Evolutionary conservation across 1,139 yeast genomes (phyloP), one percentile per base, ranked within the genome.

Genomic region (Ashbya aceris): DNA sequence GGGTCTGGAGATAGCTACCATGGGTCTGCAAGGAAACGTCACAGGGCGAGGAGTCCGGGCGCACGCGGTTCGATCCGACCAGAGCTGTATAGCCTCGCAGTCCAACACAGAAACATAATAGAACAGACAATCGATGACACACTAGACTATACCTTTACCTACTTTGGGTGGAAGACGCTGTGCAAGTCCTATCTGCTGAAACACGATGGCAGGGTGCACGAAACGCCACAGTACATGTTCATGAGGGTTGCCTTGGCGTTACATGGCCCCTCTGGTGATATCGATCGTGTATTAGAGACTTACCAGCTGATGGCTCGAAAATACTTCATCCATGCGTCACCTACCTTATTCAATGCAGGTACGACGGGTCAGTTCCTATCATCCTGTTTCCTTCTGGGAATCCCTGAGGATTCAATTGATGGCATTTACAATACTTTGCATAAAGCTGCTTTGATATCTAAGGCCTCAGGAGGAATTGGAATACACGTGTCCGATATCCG

Each of bases 401-500:
- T 84, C 86, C 76, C 77, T 62, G 94, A 84, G 37, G 95, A 86
- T 62, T 83, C 95, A 33, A 85, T 85, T 50, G 95, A 85, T 50
- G 96, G 96, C 42, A 86, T 85, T 52, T 85, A 82, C 61, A 85
- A 83, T 51, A 84, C 95, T 23, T 73, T 85, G 53, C 83, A 84
- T 66, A 80, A 84, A 45, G 78, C 89, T 60, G 95, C 96, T 8
- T 67, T 83, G 56, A 85, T 85, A 48, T 83, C 94, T 47, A 85
- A 86, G 66, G 77, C 87, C 43, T 91, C 95, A 28, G 96, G 96
- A 49, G 96, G 96, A 52, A 79, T 85, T 54, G 95, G 96, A 45
- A 69, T 86, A 49, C 87, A 83, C 58, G 74, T 83, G 36, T 91
- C 84, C 62, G 82, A 84, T 60, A 79, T 85, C 49, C 77, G 96